Evolutionary conservation across 768 basidiomycete genomes (phyloP).

Genomic region (Filobasidium wieringae): DNA sequence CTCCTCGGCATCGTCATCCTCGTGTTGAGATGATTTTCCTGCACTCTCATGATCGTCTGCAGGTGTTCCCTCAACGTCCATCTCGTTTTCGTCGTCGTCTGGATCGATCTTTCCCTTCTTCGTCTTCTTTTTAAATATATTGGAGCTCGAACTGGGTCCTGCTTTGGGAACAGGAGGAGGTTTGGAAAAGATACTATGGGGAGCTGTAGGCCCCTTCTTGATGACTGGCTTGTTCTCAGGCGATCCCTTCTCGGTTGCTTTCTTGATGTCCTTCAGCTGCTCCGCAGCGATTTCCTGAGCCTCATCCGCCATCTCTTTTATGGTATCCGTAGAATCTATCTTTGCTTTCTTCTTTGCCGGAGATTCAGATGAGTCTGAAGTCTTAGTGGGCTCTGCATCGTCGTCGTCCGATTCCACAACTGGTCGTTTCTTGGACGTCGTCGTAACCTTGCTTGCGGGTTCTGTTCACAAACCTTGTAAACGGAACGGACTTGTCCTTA

Average conservation of each 20-base stretch:
- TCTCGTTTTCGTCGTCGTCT: slow-evolving; percentile 38
- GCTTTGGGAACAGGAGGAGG: too few species aligned
- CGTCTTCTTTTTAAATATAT: not conserved
- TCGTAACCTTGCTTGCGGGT: not conserved
- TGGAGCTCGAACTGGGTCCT: not conserved
- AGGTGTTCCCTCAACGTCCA: slow-evolving; percentile 45
- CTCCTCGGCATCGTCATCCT: slow-evolving; percentile 5
- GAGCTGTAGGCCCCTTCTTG: too few species aligned
- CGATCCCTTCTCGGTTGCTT: too few species aligned
- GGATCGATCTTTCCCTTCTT: slow-evolving; percentile 16
- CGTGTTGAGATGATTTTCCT: slow-evolving; percentile 3
- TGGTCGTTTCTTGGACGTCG: not conserved
- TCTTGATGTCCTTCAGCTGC: slow-evolving; percentile 10
- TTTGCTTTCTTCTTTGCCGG: not conserved
- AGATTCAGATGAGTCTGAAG: not conserved
- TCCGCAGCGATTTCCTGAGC: slow-evolving; percentile 2
- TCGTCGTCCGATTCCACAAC: slow-evolving; percentile 8
- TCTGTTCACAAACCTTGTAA: too few species aligned
- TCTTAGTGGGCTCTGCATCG: not conserved
- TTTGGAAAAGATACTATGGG: too few species aligned
- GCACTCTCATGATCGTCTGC: slow-evolving; percentile 14
- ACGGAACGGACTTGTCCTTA: too few species aligned
- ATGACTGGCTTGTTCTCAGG: too few species aligned
- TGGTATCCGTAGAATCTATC: not conserved
- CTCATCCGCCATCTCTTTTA: slow-evolving; percentile 1